These are phyloP conservation scores for Fraxinus dipetala DNA, from an alignment of 305 asterid species.

Conservation along the genomic window DNA sequence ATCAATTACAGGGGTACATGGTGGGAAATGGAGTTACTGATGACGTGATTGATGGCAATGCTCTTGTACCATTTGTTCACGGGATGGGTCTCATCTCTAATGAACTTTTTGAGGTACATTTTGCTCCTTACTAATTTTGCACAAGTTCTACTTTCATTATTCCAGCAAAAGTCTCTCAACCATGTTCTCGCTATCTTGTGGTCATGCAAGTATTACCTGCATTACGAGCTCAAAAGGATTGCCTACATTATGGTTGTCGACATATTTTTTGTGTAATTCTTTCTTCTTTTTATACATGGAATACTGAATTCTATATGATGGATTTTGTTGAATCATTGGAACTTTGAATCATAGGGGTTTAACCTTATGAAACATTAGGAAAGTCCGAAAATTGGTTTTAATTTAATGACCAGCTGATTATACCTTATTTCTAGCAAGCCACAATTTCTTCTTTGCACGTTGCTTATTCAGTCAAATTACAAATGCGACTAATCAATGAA, in stretches of 20 bases:
- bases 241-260: background rate
- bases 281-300: background rate
- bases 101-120: constrained; percentile 62
- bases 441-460: background rate
- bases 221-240: background rate
- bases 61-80: constrained; percentile 83
- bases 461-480: background rate
- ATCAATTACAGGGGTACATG: constrained; percentile 79
- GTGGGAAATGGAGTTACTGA: constrained; percentile 95
- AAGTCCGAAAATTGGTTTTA: background rate
- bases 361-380: background rate
- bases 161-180: background rate
- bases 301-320: background rate
- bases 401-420: background rate
- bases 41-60: constrained; percentile 72
- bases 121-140: background rate
- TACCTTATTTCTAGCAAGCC: background rate
- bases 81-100: constrained; percentile 97
- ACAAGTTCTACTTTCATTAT: background rate
- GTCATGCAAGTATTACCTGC: background rate
- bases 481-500: background rate
- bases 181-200: background rate
- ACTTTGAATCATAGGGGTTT: background rate
- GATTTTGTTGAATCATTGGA: background rate
- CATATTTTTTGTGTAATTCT: background rate